A percentile compares a stretch with the other conserved stretches of the same genome.
Evolutionary conservation across 805 yeast species (phyloP).

Genomic region (Cyberlindnera euphorbiae): DNA sequence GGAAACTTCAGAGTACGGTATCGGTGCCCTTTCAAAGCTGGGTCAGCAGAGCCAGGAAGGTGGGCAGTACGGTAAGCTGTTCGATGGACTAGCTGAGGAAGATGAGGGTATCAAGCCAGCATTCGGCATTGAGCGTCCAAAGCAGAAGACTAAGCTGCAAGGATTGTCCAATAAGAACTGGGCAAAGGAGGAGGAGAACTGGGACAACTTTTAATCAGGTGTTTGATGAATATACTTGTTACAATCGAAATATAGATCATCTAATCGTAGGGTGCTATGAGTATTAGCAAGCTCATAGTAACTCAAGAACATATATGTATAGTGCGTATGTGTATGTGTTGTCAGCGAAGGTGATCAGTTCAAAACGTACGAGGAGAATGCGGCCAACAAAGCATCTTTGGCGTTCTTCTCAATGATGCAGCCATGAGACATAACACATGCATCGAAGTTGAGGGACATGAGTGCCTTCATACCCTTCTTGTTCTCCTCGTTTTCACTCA

Average conservation of each 20-base stretch:
- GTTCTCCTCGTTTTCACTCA: slow-evolving; percentile 14
- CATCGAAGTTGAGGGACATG: slow-evolving; percentile 40
- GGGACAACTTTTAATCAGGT: slow-evolving; percentile 55
- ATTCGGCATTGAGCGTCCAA: slow-evolving; percentile 59
- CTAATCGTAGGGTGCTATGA: no score
- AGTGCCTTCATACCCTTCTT: slow-evolving; percentile 15
- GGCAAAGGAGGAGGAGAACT: slow-evolving; percentile 50
- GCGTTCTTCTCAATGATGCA: slow-evolving; percentile 43
- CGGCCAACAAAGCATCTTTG: slow-evolving; percentile 23
- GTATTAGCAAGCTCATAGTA: no score
- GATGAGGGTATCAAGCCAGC: slow-evolving; percentile 50
- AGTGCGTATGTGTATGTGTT: no score
- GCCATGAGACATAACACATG: slow-evolving; percentile 59
- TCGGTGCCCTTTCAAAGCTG: slow-evolving; percentile 50
- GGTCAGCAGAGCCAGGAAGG: slow-evolving; percentile 28
- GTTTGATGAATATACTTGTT: no score
- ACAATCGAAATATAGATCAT: no score
- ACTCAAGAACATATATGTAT: no score
- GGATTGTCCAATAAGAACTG: slow-evolving; percentile 42
- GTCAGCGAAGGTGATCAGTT: no score
- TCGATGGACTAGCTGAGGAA: slow-evolving; percentile 48
- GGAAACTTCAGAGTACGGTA: slow-evolving; percentile 76
- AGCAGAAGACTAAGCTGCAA: slow-evolving; percentile 50
- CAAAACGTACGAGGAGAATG: slow-evolving; percentile 14
- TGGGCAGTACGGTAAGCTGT: slow-evolving; percentile 46